Percentiles rank a stretch among this genome's conserved stretches.
Conservation (phyloP, 305 asterid genomes). For the Caryopteris hybrid region DNA sequence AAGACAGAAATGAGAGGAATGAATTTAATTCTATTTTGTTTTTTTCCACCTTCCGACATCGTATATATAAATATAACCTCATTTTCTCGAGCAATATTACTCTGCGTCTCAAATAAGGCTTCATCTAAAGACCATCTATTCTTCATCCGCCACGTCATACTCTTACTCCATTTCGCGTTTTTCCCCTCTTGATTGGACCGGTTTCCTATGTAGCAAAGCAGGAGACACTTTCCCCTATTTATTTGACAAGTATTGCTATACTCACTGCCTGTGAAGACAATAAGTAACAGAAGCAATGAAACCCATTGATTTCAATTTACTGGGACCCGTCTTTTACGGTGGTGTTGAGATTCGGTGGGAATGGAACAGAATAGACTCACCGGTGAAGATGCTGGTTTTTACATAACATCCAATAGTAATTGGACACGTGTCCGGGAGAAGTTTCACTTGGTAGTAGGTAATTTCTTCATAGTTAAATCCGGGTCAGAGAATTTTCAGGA, state of each 20-base stretch:
- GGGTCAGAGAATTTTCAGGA: background rate
- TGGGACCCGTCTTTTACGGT: background rate
- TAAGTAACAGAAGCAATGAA: background rate
- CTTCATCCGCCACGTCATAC: background rate
- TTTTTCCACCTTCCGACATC: background rate
- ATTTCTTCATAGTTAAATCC: background rate
- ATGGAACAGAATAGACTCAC: background rate
- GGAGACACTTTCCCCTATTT: too few relatives aligned
- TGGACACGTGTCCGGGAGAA: background rate
- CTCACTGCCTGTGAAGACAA: background rate
- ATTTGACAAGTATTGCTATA: background rate
- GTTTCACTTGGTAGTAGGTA: background rate
- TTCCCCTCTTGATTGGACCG: background rate
- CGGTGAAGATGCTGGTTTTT: background rate
- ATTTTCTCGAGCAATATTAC: background rate
- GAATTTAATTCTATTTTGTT: background rate
- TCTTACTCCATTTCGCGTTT: too few relatives aligned
- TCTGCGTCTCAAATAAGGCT: background rate
- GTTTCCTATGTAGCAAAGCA: background rate
- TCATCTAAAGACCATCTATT: too few relatives aligned
- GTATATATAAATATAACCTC: background rate
- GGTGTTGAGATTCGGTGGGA: background rate
- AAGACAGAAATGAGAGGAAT: background rate
- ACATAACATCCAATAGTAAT: background rate
- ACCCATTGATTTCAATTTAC: background rate